Percentiles rank a stretch among this genome's conserved stretches.
Evolutionary conservation across 2,329 filamentous ascomycete genomes (phyloP).

Genomic region (Ophiostoma sp.): DNA sequence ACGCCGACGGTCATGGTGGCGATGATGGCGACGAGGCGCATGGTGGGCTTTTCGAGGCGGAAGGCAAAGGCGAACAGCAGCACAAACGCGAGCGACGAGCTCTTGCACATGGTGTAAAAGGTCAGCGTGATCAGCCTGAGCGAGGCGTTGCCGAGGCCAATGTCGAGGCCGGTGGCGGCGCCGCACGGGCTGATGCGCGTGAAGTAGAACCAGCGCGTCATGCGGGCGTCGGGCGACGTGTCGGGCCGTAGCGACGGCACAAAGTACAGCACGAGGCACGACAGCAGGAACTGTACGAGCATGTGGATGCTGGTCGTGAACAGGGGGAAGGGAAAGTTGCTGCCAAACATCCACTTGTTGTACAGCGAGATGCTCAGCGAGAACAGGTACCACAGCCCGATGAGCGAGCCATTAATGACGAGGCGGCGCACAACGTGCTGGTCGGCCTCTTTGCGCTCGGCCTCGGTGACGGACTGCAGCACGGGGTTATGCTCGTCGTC

Average conservation of each 20-base stretch:
- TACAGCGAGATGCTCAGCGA: constrained; percentile 92
- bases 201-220: constrained; percentile 87
- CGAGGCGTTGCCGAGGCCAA: constrained; percentile 92
- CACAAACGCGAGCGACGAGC: constrained; percentile 89
- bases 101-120: constrained; percentile 99
- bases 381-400: constrained; percentile 83
- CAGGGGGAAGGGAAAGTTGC: constrained; percentile 87
- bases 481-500: constrained; percentile 5
- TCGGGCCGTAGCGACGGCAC: constrained; percentile 70
- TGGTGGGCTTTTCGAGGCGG: constrained; percentile 79
- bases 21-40: constrained; percentile 81
- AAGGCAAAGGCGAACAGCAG: constrained; percentile 93
- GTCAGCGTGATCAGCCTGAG: constrained; percentile 94
- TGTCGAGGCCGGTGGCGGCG: constrained; percentile 86
- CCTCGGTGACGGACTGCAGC: constrained; percentile 49
- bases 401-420: constrained; percentile 71
- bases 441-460: constrained; percentile 72
- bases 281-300: constrained; percentile 83
- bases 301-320: constrained; percentile 96
- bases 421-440: constrained; percentile 64
- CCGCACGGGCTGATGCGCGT: constrained; percentile 90
- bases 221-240: constrained; percentile 46
- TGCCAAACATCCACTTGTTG: constrained; percentile 99
- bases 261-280: constrained; percentile 71
- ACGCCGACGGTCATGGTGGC: constrained; percentile 87